These are phyloP conservation scores for Lentinula edodes DNA, from an alignment of 768 basidiomycete genomes.

Conservation along the genomic window DNA sequence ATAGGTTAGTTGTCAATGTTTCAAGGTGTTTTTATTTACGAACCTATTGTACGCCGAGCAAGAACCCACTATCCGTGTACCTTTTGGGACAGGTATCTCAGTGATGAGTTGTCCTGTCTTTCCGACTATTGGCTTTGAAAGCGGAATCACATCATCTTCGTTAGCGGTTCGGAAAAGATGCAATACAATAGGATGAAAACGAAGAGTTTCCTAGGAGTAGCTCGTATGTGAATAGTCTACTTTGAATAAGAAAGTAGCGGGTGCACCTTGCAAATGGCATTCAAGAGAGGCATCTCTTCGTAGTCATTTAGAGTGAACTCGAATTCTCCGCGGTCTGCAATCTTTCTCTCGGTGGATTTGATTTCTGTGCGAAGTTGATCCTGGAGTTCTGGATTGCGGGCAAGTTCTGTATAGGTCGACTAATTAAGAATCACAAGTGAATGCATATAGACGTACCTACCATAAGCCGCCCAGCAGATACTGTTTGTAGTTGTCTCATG, in stretches of 20 bases:
- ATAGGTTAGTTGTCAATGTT: neutral
- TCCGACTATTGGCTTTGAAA: constrained; percentile 30
- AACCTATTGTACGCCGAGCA: neutral
- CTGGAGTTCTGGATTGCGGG: neutral
- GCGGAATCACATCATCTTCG: constrained; percentile 38
- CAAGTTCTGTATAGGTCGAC: neutral
- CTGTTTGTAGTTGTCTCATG: neutral
- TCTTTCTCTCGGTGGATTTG: neutral
- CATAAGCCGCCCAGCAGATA: neutral
- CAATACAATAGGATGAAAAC: constrained; percentile 34
- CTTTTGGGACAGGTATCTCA: constrained; percentile 28
- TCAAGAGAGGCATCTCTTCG: constrained; percentile 47
- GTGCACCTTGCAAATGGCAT: constrained; percentile 36
- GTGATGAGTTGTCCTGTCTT: constrained; percentile 24
- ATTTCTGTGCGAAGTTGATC: neutral
- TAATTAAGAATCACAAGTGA: neutral
- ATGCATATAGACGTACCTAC: neutral
- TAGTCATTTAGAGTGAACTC: constrained; percentile 37
- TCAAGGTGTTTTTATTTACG: too few species aligned
- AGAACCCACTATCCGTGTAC: neutral
- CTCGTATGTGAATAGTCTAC: neutral
- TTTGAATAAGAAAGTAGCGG: neutral
- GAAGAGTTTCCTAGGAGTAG: constrained; percentile 34
- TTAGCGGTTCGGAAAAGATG: constrained; percentile 33
- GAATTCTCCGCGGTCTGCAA: constrained; percentile 10